Conservation (phyloP, 805 yeast genomes). For the Candida multigemmis region DNA sequence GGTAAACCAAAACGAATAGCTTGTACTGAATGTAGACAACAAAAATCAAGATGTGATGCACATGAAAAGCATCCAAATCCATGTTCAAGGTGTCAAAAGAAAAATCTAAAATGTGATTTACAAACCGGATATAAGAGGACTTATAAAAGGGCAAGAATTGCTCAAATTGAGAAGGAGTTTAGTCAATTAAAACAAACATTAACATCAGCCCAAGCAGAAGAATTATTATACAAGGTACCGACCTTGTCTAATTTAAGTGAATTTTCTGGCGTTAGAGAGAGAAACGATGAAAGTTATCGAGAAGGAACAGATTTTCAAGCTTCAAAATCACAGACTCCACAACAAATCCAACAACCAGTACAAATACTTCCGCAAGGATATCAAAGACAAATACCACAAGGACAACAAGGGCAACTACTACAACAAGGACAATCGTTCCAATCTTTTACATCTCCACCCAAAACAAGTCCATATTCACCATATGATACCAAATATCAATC, state of each 20-base stretch:
- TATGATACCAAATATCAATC: neutral
- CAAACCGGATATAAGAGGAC: slow-evolving; percentile 83
- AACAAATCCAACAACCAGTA: slow-evolving; percentile 1
- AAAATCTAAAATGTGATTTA: slow-evolving; percentile 61
- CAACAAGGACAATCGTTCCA: too few relatives aligned
- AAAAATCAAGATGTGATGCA: slow-evolving; percentile 87
- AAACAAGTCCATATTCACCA: too few relatives aligned
- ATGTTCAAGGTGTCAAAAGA: slow-evolving; percentile 73
- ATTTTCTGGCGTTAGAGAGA: too few relatives aligned
- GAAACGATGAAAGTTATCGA: slow-evolving; percentile 2
- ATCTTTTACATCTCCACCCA: too few relatives aligned
- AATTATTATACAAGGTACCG: slow-evolving; percentile 18
- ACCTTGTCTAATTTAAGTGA: slow-evolving; percentile 8
- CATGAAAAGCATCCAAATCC: slow-evolving; percentile 65
- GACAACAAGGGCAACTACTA: too few relatives aligned
- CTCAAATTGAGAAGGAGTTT: slow-evolving; percentile 77
- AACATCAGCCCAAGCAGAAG: slow-evolving; percentile 21
- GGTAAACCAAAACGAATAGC: slow-evolving; percentile 55
- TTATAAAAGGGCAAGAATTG: slow-evolving; percentile 75
- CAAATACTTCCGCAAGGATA: neutral
- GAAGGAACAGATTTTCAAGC: neutral
- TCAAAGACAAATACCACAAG: slow-evolving; percentile 1
- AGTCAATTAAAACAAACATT: slow-evolving; percentile 56
- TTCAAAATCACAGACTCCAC: slow-evolving; percentile 1
- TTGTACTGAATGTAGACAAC: slow-evolving; percentile 94